phyloP scores from a whole-genome alignment of 73 alveolate genomes.

The Paramecium tetraurelia region DNA sequence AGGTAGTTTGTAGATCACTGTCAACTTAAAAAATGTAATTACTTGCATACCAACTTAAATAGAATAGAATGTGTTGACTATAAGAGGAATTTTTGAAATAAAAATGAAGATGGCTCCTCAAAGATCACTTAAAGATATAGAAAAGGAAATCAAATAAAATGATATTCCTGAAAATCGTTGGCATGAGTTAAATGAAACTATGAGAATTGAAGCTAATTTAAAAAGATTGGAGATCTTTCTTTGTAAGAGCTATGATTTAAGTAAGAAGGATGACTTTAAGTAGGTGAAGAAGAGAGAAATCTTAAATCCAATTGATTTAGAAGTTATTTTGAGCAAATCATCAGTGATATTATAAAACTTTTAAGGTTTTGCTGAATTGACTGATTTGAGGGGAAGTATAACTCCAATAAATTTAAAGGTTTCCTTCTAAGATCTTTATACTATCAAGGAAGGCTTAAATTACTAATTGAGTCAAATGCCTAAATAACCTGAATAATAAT shows the following conservation, averaged over 20 bases:
- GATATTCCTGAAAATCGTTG: not conserved
- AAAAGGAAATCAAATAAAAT: not conserved
- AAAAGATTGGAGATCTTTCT: constrained; percentile 14
- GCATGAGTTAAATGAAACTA: not conserved
- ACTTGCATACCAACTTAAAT: constrained; percentile 34
- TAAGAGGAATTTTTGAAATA: constrained; percentile 39
- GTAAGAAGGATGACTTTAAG: constrained; percentile 41
- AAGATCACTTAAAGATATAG: not conserved
- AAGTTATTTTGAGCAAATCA: not conserved
- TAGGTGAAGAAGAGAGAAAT: constrained; percentile 35
- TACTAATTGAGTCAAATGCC: constrained; percentile 30
- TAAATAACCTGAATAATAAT: not conserved
- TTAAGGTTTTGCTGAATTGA: not conserved
- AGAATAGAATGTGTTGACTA: constrained; percentile 46
- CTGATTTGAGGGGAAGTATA: not conserved
- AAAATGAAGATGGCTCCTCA: not conserved
- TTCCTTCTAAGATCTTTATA: not conserved
- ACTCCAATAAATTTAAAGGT: not conserved
- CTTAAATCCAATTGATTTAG: not conserved
- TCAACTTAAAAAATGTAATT: constrained; percentile 13
- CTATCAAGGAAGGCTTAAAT: not conserved
- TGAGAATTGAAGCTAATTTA: not conserved
- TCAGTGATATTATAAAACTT: not conserved
- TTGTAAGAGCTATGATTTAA: constrained; percentile 43
- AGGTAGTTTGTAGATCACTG: not conserved